Base-by-base conservation (phyloP, 345 rosid genomes). In the Populus deltoides region DNA sequence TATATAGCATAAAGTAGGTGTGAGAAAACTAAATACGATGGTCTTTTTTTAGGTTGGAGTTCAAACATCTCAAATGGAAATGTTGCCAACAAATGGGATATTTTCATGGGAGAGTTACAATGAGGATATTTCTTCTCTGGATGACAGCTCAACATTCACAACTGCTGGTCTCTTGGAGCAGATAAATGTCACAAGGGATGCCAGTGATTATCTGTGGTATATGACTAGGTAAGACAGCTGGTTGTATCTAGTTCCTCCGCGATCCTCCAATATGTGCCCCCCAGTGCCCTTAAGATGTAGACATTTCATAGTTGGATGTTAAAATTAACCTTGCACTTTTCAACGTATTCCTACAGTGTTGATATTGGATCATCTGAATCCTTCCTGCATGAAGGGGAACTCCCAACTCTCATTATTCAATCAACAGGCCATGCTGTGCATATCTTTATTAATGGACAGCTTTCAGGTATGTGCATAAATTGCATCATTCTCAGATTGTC, bases 391-490 rank as follows among this genome's bases (percentile, higher is more conserved):
- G 97, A 97, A 81, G 98, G 97, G 72, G 95, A 93, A 81, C 87
- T 89, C 65, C 99, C 99, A 33, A 92, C 94, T 81, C 97, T 96
- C 79, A 86, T 90, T 73, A 83, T 91, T 83, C 94, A 90, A 80
- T 97, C 99, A 65, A 85, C 91, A 24, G 97, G 98, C 70, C 98
- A 97, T 84, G 98, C 98, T 9, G 89, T 97, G 81, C 99, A 97
- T 82, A 73, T 97, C 79, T 97, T 92, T 79, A 83, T 92, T 66
- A 97, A 94, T 41, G 99, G 97, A 78, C 85, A 89, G 77, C 96
- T 92, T 78, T 92, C 99, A 43, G 99, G 99, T 94, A 87, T 29
- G 59, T n/a, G 17, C 73, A 57, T 67, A 25, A 39, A 51, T 27
- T 55, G 15, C 29, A 69, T 68, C 47, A 75, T 62, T 29, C 49